Evolutionary conservation across 108 stramenopile species (phyloP).

Genomic region (Conticribra guillardii): DNA sequence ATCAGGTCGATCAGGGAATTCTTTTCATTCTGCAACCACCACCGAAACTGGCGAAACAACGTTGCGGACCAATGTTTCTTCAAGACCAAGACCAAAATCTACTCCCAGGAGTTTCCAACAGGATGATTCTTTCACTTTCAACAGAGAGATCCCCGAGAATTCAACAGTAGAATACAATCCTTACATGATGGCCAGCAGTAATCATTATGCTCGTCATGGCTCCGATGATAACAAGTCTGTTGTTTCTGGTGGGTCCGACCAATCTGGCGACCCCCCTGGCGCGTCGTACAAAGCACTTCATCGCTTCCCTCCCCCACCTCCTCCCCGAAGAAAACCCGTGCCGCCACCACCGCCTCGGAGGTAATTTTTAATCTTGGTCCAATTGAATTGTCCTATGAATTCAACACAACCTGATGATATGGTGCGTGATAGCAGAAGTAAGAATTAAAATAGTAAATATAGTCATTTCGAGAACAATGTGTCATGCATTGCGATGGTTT

Average conservation of each 20-base stretch:
- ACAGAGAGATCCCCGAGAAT: slow-evolving; percentile 31
- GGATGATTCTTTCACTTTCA: background rate
- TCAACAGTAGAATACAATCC: slow-evolving; percentile 17
- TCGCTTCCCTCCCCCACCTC: background rate
- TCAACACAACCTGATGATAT: no score
- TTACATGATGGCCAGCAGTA: background rate
- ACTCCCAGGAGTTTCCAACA: slow-evolving; percentile 19
- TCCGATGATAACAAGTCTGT: slow-evolving; percentile 36
- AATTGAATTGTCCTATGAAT: no score
- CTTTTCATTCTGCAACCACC: background rate
- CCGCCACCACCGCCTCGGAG: slow-evolving; percentile 31
- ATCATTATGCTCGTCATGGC: background rate
- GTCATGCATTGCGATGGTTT: no score
- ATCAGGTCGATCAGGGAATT: background rate
- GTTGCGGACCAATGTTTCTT: background rate
- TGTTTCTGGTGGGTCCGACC: slow-evolving; percentile 28
- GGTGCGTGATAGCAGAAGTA: no score
- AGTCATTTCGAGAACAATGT: no score
- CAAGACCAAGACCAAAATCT: slow-evolving; percentile 14
- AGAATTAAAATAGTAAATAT: no score
- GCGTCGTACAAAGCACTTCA: slow-evolving; percentile 35
- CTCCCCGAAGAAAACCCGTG: slow-evolving; percentile 10
- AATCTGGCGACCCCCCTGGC: slow-evolving; percentile 47
- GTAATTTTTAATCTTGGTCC: background rate
- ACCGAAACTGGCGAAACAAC: background rate